Percentiles rank a stretch among this genome's conserved stretches.
Evolutionary conservation across 306 rosid genomes (phyloP).

Genomic region (Canavalia ensiformis): DNA sequence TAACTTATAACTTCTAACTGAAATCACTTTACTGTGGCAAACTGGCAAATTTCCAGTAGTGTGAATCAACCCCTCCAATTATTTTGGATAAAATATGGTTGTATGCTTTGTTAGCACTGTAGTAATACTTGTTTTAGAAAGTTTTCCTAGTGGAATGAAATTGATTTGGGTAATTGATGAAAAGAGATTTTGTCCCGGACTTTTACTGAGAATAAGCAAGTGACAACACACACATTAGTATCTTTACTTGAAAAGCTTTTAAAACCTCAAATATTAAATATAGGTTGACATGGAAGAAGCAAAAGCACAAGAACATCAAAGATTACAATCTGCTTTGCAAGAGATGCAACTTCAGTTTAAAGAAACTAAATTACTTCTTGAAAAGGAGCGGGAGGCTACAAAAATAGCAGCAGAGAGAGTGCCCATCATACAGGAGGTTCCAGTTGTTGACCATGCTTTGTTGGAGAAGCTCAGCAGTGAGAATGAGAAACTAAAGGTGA

Average conservation of each 20-base stretch:
- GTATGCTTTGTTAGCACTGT: conserved; percentile 7
- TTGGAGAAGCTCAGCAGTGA: conserved; percentile 77
- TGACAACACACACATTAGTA: neutral
- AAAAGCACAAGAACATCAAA: conserved; percentile 77
- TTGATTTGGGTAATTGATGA: conserved; percentile 38
- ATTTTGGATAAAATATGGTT: conserved; percentile 4
- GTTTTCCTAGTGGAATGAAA: conserved; percentile 4
- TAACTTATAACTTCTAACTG: neutral
- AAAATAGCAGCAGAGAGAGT: conserved; percentile 61
- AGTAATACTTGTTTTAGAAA: conserved; percentile 11
- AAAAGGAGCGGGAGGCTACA: conserved; percentile 68
- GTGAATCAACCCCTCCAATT: conserved; percentile 5
- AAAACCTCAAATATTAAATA: conserved; percentile 39
- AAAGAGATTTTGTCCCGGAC: conserved; percentile 1
- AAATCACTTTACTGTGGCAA: conserved; percentile 13
- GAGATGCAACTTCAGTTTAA: conserved; percentile 77
- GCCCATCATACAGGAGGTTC: conserved; percentile 79
- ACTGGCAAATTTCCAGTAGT: neutral
- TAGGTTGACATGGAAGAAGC: conserved; percentile 90
- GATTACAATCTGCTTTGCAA: conserved; percentile 78
- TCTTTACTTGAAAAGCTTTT: conserved; percentile 30
- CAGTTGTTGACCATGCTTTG: conserved; percentile 80
- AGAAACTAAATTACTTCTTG: conserved; percentile 73
- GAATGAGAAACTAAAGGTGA: conserved; percentile 88
- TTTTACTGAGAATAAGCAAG: conserved; percentile 1